Evolutionary conservation across 2,329 filamentous ascomycete genomes (phyloP), one percentile per base, ranked within the genome.

Genomic region (Aspergillus cejpii): DNA sequence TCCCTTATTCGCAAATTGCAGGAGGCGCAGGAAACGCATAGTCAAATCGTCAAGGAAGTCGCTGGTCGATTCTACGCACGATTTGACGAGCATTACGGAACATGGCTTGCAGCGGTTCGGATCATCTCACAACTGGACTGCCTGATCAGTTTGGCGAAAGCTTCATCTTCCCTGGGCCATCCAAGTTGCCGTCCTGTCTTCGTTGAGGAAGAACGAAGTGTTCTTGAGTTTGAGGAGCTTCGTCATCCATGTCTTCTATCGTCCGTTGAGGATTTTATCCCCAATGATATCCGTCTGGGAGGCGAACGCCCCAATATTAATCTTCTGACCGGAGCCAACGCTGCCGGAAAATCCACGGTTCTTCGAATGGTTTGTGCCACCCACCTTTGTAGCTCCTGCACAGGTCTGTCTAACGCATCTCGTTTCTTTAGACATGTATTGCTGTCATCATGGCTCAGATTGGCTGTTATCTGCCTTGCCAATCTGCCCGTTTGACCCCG

Each of bases 371-470:
- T 87, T 72, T 69, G 78, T 66, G 2, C 5, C 31, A n/a, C n/a
- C 34, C 12, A 10, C 20, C 3, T 26, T 27, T n/a, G 36, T 5
- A 20, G 37, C 12, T 17, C 17, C 6, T 23, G 21, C 14, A 27
- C 5, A n/a, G 43, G 48, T 44, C 50, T 6, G 2, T 12, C 37
- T 19, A 44, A 38, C 41, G 34, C 61, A 67, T 59, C 67, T 54
- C 21, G 24, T 36, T 10, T 21, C 7, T 38, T 2, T 56, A 88
- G 84, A 94, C 91, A 2, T 98, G 92, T 59, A 82, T 92, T 38
- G 92, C 92, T 0, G 91, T 96, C 39, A 97, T 98, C 57, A 90
- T 98, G 80, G 92, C 92, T 0, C 92, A 98, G 63, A 85, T 98
- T 23, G 92, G 92, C 44, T 96, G 91, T 65, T 85, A 94, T 55